Evolutionary conservation across 805 yeast genomes (phyloP).

Genomic region (Lipomyces sp.): DNA sequence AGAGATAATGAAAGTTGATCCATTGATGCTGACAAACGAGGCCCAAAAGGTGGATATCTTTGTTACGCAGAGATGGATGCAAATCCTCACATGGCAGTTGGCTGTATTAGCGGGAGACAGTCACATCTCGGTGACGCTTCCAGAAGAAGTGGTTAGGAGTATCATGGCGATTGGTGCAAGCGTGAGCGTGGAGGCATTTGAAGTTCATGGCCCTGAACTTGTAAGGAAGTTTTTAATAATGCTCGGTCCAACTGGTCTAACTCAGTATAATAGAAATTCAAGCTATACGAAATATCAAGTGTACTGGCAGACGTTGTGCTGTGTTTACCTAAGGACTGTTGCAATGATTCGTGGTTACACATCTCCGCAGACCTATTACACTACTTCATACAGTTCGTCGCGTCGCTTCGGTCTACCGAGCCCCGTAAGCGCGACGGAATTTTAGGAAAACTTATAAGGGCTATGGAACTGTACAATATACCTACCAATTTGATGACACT

Average conservation of each 20-base stretch:
- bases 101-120: background rate
- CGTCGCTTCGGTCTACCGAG: slow-evolving; percentile 4
- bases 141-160: background rate
- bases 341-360: background rate
- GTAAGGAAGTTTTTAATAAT: background rate
- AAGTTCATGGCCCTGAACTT: slow-evolving; percentile 5
- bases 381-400: background rate
- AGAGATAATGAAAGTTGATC: slow-evolving; percentile 9
- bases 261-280: background rate
- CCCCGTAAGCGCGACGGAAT: background rate
- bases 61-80: slow-evolving; percentile 18
- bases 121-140: slow-evolving; percentile 1
- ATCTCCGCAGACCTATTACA: background rate
- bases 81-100: slow-evolving; percentile 13
- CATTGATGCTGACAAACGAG: background rate
- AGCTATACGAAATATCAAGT: background rate
- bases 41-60: slow-evolving; percentile 8
- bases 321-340: too few species aligned
- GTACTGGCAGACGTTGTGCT: slow-evolving; percentile 15
- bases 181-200: background rate
- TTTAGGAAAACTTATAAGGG: slow-evolving; percentile 8
- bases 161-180: background rate
- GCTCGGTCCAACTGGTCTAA: background rate
- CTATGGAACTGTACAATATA: too few species aligned
- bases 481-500: too few species aligned